A percentile compares a stretch with the other conserved stretches of the same genome.
phyloP scores from a whole-genome alignment of 2,329 filamentous ascomycete species.

The Furcasterigmium furcatum region DNA sequence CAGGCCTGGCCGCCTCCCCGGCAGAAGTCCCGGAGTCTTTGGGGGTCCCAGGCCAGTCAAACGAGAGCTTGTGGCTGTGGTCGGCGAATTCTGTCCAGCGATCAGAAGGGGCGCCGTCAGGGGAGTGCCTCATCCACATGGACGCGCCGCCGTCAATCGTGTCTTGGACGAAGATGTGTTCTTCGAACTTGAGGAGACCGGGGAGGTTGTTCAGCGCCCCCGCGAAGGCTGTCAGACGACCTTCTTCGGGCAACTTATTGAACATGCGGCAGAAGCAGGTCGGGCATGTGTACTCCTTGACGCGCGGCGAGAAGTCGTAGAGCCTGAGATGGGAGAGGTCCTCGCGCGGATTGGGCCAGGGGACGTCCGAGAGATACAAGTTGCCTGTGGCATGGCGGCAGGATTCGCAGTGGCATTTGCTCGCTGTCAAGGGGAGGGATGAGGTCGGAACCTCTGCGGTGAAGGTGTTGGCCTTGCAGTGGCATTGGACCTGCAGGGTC shows the following conservation, averaged over 20 bases:
- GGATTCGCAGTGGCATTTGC: constrained; percentile 45
- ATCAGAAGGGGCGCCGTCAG: constrained; percentile 17
- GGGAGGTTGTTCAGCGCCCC: constrained; percentile 30
- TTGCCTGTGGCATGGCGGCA: constrained; percentile 43
- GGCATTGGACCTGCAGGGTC: constrained; percentile 26
- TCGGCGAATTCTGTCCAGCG: constrained; percentile 20
- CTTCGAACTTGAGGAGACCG: constrained; percentile 24
- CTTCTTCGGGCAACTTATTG: neutral
- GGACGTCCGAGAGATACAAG: constrained; percentile 29
- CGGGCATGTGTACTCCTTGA: constrained; percentile 36
- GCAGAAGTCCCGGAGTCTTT: neutral
- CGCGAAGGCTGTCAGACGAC: constrained; percentile 25
- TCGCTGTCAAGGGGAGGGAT: constrained; percentile 35
- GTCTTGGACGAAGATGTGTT: constrained; percentile 44
- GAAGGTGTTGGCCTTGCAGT: constrained; percentile 41
- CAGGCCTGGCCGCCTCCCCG: constrained; percentile 8
- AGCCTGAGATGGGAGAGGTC: constrained; percentile 23
- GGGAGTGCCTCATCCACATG: constrained; percentile 34
- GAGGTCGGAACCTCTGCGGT: constrained; percentile 24
- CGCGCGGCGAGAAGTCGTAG: constrained; percentile 30
- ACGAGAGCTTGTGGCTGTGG: constrained; percentile 21
- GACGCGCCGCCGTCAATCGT: constrained; percentile 50
- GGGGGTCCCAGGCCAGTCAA: constrained; percentile 22
- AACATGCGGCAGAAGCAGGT: constrained; percentile 36
- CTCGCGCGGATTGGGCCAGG: constrained; percentile 31